Evolutionary conservation across 73 alveolate species (phyloP).

Genomic region (Chromera velia): DNA sequence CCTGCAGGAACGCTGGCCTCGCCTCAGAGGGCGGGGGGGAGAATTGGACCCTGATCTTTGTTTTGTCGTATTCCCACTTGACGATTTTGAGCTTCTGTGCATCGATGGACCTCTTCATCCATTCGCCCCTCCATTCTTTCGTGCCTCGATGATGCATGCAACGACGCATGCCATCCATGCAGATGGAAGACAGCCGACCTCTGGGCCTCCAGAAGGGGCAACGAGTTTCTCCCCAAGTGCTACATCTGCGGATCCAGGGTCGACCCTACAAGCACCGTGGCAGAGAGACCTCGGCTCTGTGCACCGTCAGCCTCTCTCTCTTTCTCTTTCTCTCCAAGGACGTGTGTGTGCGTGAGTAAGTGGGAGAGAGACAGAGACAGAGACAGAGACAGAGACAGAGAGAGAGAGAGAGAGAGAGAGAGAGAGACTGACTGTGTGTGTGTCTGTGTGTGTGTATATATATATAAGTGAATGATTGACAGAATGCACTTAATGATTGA

Average conservation of each 20-base stretch:
- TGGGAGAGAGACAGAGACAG: too few relatives aligned
- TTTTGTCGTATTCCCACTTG: background rate
- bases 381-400: too few relatives aligned
- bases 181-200: conserved; percentile 34
- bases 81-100: background rate
- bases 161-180: conserved; percentile 10
- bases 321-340: too few relatives aligned
- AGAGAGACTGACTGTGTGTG: too few relatives aligned
- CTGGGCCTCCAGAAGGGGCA: conserved; percentile 39
- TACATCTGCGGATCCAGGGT: conserved; percentile 32
- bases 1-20: too few relatives aligned
- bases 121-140: background rate
- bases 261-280: conserved; percentile 31
- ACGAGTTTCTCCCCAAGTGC: conserved; percentile 32
- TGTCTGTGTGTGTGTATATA: too few relatives aligned
- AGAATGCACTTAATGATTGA: too few relatives aligned
- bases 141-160: background rate
- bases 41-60: background rate
- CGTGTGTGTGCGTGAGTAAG: too few relatives aligned
- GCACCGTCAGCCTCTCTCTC: conserved; percentile 20
- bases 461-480: too few relatives aligned
- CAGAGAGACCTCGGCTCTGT: conserved; percentile 39
- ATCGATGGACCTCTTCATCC: background rate
- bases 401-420: too few relatives aligned
- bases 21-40: background rate